A percentile compares a stretch with the other conserved stretches of the same genome.
Conservation (phyloP, 805 yeast genomes). For the Ogataea pini region DNA sequence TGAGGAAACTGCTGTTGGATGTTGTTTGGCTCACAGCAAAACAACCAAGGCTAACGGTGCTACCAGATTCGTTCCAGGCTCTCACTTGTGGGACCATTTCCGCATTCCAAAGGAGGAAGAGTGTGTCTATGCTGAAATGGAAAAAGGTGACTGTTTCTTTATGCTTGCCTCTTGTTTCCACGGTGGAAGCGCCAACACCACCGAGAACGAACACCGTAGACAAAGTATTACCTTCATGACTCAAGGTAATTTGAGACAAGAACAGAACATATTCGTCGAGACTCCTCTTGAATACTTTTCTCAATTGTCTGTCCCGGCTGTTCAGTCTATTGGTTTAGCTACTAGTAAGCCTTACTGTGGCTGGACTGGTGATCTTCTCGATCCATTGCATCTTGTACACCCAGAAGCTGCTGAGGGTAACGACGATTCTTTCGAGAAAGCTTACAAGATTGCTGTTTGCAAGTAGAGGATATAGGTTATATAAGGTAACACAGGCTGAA, state of each 20-base stretch:
- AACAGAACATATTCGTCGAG: constrained; percentile 28
- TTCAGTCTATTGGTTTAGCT: constrained; percentile 14
- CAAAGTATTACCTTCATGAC: constrained; percentile 23
- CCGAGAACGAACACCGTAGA: constrained; percentile 23
- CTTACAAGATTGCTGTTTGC: not conserved
- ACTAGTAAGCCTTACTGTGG: constrained; percentile 12
- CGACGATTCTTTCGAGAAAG: constrained; percentile 1
- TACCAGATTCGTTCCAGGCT: constrained; percentile 33
- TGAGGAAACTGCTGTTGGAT: constrained; percentile 26
- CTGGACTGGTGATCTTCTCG: constrained; percentile 2
- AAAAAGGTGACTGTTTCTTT: constrained; percentile 29
- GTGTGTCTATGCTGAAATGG: constrained; percentile 25
- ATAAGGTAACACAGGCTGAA: no score
- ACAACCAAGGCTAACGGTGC: constrained; percentile 34
- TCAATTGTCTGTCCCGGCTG: constrained; percentile 10
- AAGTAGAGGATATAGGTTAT: not conserved
- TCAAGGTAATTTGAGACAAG: constrained; percentile 26
- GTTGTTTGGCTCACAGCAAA: constrained; percentile 27
- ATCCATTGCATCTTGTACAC: not conserved
- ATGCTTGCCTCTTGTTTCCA: constrained; percentile 29
- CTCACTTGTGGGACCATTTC: constrained; percentile 32
- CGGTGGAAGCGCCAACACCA: constrained; percentile 28
- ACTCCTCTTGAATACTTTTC: constrained; percentile 14
- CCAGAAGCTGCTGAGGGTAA: not conserved
- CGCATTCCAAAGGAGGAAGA: constrained; percentile 22